Conservation (phyloP, 2,329 filamentous ascomycete species). For the Microdochium bolleyi region DNA sequence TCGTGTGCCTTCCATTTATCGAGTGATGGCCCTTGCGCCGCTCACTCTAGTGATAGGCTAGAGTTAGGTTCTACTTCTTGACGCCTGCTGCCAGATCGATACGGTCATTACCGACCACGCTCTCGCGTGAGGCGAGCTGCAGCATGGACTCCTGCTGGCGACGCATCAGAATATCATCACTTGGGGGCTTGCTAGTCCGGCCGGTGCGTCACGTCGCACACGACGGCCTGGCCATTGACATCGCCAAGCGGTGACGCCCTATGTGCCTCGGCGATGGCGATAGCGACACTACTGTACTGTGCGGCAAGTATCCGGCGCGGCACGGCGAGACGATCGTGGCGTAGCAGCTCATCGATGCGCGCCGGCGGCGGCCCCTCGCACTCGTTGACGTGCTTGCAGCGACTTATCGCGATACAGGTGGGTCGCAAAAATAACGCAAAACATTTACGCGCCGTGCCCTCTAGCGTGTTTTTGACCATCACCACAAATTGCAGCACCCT, state of each 20-base stretch:
- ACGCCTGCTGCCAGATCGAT: not conserved
- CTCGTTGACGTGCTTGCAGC: not conserved
- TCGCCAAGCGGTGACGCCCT: not conserved
- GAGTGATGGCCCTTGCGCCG: not conserved
- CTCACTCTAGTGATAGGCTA: not conserved
- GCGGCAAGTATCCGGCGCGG: not conserved
- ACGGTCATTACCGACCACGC: not conserved
- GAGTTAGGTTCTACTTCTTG: not conserved
- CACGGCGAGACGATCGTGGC: not conserved
- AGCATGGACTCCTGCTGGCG: not conserved
- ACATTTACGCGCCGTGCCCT: no score
- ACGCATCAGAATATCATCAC: not conserved
- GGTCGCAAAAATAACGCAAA: no score
- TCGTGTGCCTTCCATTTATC: not conserved
- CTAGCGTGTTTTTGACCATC: no score
- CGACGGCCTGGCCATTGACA: not conserved
- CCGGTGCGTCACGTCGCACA: not conserved
- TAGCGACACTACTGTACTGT: not conserved
- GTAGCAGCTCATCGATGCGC: not conserved
- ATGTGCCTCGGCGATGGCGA: not conserved
- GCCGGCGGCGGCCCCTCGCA: not conserved
- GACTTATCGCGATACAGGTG: not conserved
- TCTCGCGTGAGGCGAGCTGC: not conserved
- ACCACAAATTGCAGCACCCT: no score
- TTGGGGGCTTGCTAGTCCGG: not conserved